Conservation (phyloP, 345 rosid genomes). For the Bruguiera parviflora region DNA sequence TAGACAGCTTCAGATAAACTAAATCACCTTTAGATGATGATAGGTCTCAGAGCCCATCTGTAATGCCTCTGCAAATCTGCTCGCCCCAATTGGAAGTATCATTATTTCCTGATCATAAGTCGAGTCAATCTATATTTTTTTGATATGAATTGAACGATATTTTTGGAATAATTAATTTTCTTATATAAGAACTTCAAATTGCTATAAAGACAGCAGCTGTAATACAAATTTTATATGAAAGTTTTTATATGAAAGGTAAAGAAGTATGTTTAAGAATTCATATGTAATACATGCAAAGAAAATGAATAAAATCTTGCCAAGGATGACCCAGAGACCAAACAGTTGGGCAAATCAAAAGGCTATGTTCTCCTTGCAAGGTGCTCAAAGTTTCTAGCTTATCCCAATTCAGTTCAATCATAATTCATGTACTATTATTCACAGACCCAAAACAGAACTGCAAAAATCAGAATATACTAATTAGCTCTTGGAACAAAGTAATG, state of each 20-base stretch:
- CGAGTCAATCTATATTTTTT: constrained; percentile 4
- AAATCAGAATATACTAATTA: no score
- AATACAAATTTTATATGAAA: neutral
- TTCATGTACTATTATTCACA: no score
- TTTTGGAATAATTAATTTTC: neutral
- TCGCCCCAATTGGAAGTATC: constrained; percentile 89
- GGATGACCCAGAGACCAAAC: no score
- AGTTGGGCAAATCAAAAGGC: no score
- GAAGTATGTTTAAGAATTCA: neutral
- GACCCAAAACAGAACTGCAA: no score
- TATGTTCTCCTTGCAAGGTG: no score
- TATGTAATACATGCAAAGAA: neutral
- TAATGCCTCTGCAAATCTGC: constrained; percentile 89
- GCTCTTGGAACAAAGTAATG: no score
- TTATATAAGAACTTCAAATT: neutral
- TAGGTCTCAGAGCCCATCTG: constrained; percentile 96
- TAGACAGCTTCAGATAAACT: constrained; percentile 4
- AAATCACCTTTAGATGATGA: constrained; percentile 88
- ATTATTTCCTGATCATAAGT: constrained; percentile 65
- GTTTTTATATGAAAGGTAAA: neutral
- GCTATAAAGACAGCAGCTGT: neutral
- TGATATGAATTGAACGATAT: neutral
- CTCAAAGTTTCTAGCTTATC: neutral
- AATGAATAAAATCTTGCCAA: neutral
- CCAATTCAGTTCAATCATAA: neutral